These are phyloP conservation scores for Canavalia ensiformis DNA, from an alignment of 306 rosid species.

Conservation along the genomic window DNA sequence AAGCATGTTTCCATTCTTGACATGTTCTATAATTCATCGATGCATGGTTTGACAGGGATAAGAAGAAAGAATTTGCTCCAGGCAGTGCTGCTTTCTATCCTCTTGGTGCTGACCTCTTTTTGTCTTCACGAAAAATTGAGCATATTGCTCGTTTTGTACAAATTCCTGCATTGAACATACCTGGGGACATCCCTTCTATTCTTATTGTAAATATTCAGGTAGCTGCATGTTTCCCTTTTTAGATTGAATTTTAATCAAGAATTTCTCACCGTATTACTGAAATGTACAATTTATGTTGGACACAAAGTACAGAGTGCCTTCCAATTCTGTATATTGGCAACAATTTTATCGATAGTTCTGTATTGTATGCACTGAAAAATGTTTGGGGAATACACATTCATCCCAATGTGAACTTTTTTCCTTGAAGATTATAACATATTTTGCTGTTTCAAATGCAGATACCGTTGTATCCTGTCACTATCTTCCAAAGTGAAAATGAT, in stretches of 20 bases:
- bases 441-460: slow-evolving; percentile 68
- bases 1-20: slow-evolving; percentile 23
- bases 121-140: slow-evolving; percentile 81
- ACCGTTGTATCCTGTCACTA: slow-evolving; percentile 80
- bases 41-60: slow-evolving; percentile 73
- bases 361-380: slow-evolving; percentile 22
- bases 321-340: not conserved
- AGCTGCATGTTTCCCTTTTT: slow-evolving; percentile 8
- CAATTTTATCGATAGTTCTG: slow-evolving; percentile 1
- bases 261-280: slow-evolving; percentile 15
- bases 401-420: not conserved
- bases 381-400: not conserved
- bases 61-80: slow-evolving; percentile 90
- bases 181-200: slow-evolving; percentile 82
- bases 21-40: slow-evolving; percentile 33
- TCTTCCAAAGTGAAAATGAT: slow-evolving; percentile 91
- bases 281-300: slow-evolving; percentile 6
- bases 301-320: not conserved
- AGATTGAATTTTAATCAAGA: slow-evolving; percentile 27
- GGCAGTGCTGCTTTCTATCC: slow-evolving; percentile 84
- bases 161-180: slow-evolving; percentile 71
- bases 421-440: slow-evolving; percentile 23
- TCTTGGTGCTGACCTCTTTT: slow-evolving; percentile 81
- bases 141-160: slow-evolving; percentile 95
- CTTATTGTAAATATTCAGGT: slow-evolving; percentile 95